Evolutionary conservation across 2,329 filamentous ascomycete species (phyloP).

Genomic region (Trichoderma sp.): DNA sequence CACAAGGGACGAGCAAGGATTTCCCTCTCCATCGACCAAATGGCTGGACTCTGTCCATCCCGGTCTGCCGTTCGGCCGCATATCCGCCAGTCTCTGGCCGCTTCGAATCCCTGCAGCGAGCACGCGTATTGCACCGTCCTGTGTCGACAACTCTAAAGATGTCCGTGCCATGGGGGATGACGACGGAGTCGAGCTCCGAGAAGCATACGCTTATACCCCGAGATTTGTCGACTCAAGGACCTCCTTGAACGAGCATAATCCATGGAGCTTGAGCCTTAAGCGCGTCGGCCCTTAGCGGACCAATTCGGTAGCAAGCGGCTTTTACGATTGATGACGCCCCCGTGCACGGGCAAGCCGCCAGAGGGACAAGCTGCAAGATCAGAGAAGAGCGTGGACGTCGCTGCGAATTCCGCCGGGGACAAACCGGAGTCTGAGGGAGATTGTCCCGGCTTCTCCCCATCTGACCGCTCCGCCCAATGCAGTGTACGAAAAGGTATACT

Average conservation of each 20-base stretch:
- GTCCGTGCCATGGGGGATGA: not conserved
- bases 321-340: not conserved
- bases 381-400: not conserved
- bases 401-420: not conserved
- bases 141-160: constrained; percentile 6
- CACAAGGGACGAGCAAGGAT: constrained; percentile 27
- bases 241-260: not conserved
- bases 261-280: not conserved
- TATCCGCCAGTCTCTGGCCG: constrained; percentile 29
- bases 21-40: constrained; percentile 31
- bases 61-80: constrained; percentile 32
- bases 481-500: constrained; percentile 7
- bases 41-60: constrained; percentile 29
- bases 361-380: not conserved
- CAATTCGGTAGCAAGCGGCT: not conserved
- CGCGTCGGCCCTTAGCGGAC: not conserved
- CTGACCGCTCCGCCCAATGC: not conserved
- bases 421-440: not conserved
- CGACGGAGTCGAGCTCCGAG: not conserved
- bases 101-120: not conserved
- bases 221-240: not conserved
- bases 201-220: not conserved
- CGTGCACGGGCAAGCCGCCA: not conserved
- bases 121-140: not conserved
- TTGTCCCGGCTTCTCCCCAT: not conserved